Evolutionary conservation across 176 grass and related monocot species (phyloP).

Genomic region (Aegilops speltoides): DNA sequence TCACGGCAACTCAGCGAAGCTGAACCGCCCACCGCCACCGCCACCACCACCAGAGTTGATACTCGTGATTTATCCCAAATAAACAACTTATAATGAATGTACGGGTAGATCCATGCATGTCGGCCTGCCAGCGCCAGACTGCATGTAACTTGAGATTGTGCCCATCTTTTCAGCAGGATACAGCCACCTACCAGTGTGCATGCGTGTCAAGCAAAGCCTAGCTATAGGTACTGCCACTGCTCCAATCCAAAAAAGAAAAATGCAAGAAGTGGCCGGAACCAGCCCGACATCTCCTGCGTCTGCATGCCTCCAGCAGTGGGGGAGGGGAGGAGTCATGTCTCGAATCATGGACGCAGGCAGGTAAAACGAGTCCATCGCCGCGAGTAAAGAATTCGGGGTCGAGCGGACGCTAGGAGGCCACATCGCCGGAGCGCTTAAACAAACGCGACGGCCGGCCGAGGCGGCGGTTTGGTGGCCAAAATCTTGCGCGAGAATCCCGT

Average conservation of each 20-base stretch:
- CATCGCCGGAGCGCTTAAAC: conserved; percentile 26
- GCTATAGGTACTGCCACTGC: background rate
- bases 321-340: conserved; percentile 22
- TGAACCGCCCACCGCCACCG: no score
- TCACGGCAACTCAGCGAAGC: no score
- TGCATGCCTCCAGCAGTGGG: background rate
- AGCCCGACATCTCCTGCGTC: no score
- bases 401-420: conserved; percentile 20
- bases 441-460: background rate
- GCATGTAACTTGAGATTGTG: background rate
- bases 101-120: background rate
- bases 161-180: background rate
- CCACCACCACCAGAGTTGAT: no score
- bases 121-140: background rate
- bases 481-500: background rate
- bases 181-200: background rate
- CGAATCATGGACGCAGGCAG: conserved; percentile 33
- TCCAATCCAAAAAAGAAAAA: no score
- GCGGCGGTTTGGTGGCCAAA: background rate
- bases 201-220: background rate
- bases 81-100: background rate
- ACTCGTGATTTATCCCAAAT: background rate
- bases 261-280: no score
- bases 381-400: background rate
- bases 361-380: background rate